Base-by-base conservation (phyloP, 805 yeast genomes). In the Blastobotrys parvus region DNA sequence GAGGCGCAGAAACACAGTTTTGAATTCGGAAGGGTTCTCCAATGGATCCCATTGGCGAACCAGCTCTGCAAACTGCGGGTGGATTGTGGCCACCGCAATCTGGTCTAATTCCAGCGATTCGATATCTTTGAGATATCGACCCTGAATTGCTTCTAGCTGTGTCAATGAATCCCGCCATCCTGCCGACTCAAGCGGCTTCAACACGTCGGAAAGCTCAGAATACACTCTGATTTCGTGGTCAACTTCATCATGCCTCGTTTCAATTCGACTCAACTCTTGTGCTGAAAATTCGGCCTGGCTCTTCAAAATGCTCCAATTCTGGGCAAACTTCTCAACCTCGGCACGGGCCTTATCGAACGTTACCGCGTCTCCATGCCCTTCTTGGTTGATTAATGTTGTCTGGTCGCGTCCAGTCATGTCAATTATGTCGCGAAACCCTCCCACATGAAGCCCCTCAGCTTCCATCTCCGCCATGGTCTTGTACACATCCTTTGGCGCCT, bases 41-140 rank as follows among this genome's bases (percentile, higher is more conserved):
- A 58, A 47, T 0, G 72, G 69, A 33, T 63, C 55, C 75, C 78
- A 74, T 2, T 44, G 3, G 1, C 48, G 51, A 19, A 70, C n/a
- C 3, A 41, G 35, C 13, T 23, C 32, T n/a, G 47, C 36, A 3
- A 54, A 45, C 5, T 46, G 37, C 5, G 52, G 51, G 4, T 39
- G 21, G 2, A 57, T 19, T 2, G 51, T 50, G 3, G 56, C 49
- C 22, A 55, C 54, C 11, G 60, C 58, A 7, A 57, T 31, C 35
- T 56, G 53, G 33, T 59, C 58, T 8, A 58, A 37, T n/a, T 38
- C 36, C 22, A 38, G 46, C 16, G 36, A 25, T 16, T 45, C 47
- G 10, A 46, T 36, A 25, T 53, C 56, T 6, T 36, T 37, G 6
- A 45, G 41, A 31, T 41, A 53, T 29, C 51, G 49, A 22, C 36